phyloP scores from a whole-genome alignment of 1,139 yeast genomes.

The Tardiomyces digboiensis region DNA sequence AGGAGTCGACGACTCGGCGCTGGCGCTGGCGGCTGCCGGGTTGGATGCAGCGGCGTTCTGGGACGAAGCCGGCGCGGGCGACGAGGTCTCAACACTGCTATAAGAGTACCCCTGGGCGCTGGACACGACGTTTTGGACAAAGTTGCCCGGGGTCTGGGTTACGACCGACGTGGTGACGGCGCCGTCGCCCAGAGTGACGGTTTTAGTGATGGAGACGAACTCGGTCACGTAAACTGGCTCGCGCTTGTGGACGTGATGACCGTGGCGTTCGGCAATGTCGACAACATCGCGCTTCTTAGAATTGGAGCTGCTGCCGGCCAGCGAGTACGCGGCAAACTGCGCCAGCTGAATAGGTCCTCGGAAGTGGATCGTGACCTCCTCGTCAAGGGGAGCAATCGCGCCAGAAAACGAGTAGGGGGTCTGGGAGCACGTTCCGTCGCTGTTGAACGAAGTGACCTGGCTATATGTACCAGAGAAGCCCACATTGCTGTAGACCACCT shows the following conservation, averaged over 20 bases:
- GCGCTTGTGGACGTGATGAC: conserved; percentile 52
- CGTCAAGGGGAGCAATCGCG: conserved; percentile 70
- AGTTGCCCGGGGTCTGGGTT: conserved; percentile 16
- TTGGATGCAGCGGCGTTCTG: conserved; percentile 8
- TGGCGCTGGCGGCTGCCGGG: conserved; percentile 7
- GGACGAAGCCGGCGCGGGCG: no score
- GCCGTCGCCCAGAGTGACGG: conserved; percentile 34
- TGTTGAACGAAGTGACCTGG: conserved; percentile 64
- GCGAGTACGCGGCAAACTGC: conserved; percentile 71
- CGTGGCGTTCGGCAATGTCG: conserved; percentile 32
- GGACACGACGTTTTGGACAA: conserved; percentile 1
- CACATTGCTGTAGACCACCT: conserved; percentile 58
- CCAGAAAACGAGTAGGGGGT: conserved; percentile 55
- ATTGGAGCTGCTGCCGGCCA: conserved; percentile 28
- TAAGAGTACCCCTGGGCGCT: not conserved
- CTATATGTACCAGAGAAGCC: conserved; percentile 76
- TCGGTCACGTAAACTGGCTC: conserved; percentile 34
- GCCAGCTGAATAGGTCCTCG: conserved; percentile 81
- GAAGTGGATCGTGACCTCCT: conserved; percentile 86
- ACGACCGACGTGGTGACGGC: conserved; percentile 29
- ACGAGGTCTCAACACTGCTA: not conserved
- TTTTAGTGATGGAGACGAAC: conserved; percentile 56
- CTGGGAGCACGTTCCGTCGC: conserved; percentile 45
- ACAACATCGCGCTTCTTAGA: conserved; percentile 29
- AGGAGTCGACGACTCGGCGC: conserved; percentile 10